Evolutionary conservation across 306 rosid genomes (phyloP).

Genomic region (Lathyrus tuberosus): DNA sequence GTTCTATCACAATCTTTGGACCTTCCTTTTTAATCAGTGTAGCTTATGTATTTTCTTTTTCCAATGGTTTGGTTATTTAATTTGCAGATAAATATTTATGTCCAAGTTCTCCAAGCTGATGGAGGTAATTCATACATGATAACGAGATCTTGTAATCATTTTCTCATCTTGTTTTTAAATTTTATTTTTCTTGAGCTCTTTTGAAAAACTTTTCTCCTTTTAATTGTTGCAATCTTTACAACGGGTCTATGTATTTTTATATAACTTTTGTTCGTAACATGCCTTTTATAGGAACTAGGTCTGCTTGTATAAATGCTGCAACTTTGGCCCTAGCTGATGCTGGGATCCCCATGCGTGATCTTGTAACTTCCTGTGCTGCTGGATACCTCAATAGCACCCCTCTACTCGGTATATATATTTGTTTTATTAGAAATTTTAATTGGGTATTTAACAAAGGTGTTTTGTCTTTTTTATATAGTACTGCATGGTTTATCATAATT

Average conservation of each 20-base stretch:
- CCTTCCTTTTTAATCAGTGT: conserved; percentile 29
- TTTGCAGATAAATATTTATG: conserved; percentile 85
- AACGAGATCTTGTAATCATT: conserved; percentile 25
- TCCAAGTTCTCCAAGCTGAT: conserved; percentile 96
- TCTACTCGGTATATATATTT: conserved; percentile 66
- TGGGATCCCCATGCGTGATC: conserved; percentile 93
- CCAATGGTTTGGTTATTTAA: conserved; percentile 31
- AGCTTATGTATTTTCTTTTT: conserved; percentile 18
- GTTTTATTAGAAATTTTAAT: conserved; percentile 24
- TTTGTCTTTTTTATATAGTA: conserved; percentile 11
- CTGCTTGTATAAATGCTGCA: conserved; percentile 96
- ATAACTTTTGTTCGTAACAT: conserved; percentile 32
- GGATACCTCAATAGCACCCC: conserved; percentile 90
- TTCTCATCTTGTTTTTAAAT: conserved; percentile 20
- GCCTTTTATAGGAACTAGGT: conserved; percentile 71
- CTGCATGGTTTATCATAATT: not conserved
- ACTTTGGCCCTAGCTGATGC: conserved; percentile 95
- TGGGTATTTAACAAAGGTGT: conserved; percentile 2
- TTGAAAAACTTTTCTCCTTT: conserved; percentile 1
- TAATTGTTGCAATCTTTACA: conserved; percentile 31
- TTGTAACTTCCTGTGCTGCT: conserved; percentile 89
- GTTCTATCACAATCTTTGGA: conserved; percentile 46
- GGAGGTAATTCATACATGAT: conserved; percentile 61
- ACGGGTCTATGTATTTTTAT: not conserved
- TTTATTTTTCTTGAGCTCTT: conserved; percentile 16